Evolutionary conservation across 768 basidiomycete species (phyloP).

Genomic region (Rhizopogon rudus): DNA sequence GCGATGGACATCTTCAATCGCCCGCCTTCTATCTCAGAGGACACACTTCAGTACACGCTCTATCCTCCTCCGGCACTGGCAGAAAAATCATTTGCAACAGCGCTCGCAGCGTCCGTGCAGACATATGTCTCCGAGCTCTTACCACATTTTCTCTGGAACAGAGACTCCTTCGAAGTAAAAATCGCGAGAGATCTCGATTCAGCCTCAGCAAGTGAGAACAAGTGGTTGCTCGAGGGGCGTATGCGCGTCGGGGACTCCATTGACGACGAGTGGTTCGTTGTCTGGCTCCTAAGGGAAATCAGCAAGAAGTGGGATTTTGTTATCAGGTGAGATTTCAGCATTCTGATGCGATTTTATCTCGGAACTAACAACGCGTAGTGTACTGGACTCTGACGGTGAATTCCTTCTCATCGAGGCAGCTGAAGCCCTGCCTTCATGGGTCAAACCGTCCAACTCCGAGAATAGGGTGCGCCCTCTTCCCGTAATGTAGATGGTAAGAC

Average conservation of each 20-base stretch:
- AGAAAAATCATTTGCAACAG: conserved; percentile 57
- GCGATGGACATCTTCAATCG: conserved; percentile 71
- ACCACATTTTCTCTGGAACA: conserved; percentile 73
- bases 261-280: conserved; percentile 97
- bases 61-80: conserved; percentile 51
- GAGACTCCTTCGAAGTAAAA: conserved; percentile 78
- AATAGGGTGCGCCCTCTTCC: conserved; percentile 73
- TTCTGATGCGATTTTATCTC: neutral
- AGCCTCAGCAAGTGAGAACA: conserved; percentile 17
- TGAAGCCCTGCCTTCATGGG: conserved; percentile 83
- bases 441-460: conserved; percentile 84
- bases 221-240: conserved; percentile 69
- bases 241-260: conserved; percentile 94
- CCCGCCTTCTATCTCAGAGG: conserved; percentile 77
- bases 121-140: conserved; percentile 51
- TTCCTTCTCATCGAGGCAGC: conserved; percentile 97
- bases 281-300: conserved; percentile 83
- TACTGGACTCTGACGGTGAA: conserved; percentile 91
- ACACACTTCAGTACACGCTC: conserved; percentile 75
- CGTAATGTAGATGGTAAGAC: conserved; percentile 25
- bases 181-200: conserved; percentile 43
- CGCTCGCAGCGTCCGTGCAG: conserved; percentile 65
- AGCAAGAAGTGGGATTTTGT: conserved; percentile 75
- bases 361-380: conserved; percentile 18
- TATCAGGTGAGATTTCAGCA: conserved; percentile 52